phyloP scores from a whole-genome alignment of 2,329 filamentous ascomycete species.

The Cryphonectria radicalis region DNA sequence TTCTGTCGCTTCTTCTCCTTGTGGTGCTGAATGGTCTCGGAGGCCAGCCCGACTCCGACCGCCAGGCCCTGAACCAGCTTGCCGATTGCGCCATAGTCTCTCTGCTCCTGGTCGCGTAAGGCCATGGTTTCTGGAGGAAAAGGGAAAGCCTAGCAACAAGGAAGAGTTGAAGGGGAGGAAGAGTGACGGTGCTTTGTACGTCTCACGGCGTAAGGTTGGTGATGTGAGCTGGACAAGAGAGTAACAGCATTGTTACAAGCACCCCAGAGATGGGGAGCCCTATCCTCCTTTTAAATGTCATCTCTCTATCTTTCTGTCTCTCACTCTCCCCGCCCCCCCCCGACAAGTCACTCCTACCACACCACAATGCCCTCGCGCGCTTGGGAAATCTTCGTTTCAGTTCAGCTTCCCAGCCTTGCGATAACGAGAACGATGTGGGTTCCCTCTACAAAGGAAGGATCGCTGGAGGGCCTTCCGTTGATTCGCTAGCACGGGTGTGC shows the following conservation, averaged over 20 bases:
- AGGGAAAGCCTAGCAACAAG: neutral
- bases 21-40: slow-evolving; percentile 31
- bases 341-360: neutral
- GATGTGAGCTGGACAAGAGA: neutral
- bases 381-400: neutral
- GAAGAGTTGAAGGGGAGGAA: neutral
- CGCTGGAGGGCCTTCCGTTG: neutral
- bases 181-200: too few species aligned
- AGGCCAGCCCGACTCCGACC: slow-evolving; percentile 30
- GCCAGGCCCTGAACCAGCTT: slow-evolving; percentile 29
- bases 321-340: too few species aligned
- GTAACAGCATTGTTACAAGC: neutral
- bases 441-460: neutral
- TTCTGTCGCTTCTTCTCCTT: slow-evolving; percentile 30
- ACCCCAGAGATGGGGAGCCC: neutral
- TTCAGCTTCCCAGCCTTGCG: neutral
- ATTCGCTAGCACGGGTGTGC: neutral
- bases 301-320: neutral
- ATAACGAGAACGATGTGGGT: neutral
- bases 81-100: slow-evolving; percentile 11
- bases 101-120: neutral
- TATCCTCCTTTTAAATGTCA: slow-evolving; percentile 3
- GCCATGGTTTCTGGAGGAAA: neutral
- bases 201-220: neutral
- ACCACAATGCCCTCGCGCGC: neutral